Conservation (phyloP, 108 stramenopile genomes). For the Cyclotella sp. region DNA sequence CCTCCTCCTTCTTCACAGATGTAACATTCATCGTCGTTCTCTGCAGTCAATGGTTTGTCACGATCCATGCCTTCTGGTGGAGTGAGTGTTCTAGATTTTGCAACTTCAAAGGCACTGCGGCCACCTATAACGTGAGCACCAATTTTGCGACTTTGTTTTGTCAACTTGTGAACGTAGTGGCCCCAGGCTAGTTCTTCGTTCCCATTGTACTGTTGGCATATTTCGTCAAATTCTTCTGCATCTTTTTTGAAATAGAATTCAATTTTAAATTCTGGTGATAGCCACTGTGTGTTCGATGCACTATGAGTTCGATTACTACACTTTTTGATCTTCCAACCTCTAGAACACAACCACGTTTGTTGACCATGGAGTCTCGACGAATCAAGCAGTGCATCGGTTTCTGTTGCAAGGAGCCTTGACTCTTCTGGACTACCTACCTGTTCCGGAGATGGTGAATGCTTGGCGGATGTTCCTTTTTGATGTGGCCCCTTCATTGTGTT, state of each 20-base stretch:
- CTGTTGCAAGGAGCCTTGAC: too few relatives aligned
- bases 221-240: neutral
- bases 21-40: constrained; percentile 13
- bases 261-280: neutral
- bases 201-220: neutral
- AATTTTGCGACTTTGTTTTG: neutral
- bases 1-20: constrained; percentile 11
- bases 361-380: too few relatives aligned
- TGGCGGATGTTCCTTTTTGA: too few relatives aligned
- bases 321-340: too few relatives aligned
- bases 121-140: neutral
- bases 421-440: too few relatives aligned
- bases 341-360: too few relatives aligned
- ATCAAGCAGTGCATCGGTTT: too few relatives aligned
- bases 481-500: too few relatives aligned
- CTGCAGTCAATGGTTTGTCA: neutral
- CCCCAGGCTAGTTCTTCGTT: neutral
- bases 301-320: too few relatives aligned
- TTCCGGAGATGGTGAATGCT: too few relatives aligned
- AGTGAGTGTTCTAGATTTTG: neutral
- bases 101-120: neutral
- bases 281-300: too few relatives aligned
- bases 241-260: neutral
- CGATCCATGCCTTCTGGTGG: neutral
- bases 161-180: neutral